phyloP scores from a whole-genome alignment of 495 filamentous ascomycete genomes.

The Symbiotaphrina buchneri region DNA sequence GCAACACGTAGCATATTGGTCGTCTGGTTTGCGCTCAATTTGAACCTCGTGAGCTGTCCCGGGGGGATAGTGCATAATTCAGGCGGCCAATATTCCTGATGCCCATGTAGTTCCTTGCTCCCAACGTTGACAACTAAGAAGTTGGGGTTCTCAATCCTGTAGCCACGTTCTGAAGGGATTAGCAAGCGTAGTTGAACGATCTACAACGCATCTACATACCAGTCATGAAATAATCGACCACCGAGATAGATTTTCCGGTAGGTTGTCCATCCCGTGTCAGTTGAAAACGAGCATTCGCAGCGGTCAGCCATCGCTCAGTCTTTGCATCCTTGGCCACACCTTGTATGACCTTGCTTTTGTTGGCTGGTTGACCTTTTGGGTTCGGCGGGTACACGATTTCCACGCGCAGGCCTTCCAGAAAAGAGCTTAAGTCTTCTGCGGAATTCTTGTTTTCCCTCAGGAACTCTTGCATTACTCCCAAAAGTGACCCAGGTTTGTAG shows the following conservation, averaged over 20 bases:
- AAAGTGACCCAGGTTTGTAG: constrained; percentile 13
- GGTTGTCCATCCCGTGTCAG: no score
- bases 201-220: no score
- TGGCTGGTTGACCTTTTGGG: constrained; percentile 14
- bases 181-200: no score
- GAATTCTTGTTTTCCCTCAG: constrained; percentile 1
- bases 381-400: constrained; percentile 7
- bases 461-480: constrained; percentile 6
- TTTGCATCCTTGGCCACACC: no score
- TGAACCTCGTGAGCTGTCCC: constrained; percentile 36
- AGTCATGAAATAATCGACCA: no score
- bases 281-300: no score
- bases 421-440: background rate
- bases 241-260: no score
- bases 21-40: constrained; percentile 32
- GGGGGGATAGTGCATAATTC: constrained; percentile 40
- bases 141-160: constrained; percentile 15
- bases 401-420: constrained; percentile 8
- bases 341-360: constrained; percentile 12
- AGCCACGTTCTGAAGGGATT: no score
- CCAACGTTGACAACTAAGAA: constrained; percentile 55
- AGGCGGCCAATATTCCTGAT: constrained; percentile 40
- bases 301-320: no score
- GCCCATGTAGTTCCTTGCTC: constrained; percentile 18
- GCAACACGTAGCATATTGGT: constrained; percentile 45